These are phyloP conservation scores for Dendrostoma leiphaemia DNA, from an alignment of 2,329 filamentous ascomycete genomes.

Conservation along the genomic window DNA sequence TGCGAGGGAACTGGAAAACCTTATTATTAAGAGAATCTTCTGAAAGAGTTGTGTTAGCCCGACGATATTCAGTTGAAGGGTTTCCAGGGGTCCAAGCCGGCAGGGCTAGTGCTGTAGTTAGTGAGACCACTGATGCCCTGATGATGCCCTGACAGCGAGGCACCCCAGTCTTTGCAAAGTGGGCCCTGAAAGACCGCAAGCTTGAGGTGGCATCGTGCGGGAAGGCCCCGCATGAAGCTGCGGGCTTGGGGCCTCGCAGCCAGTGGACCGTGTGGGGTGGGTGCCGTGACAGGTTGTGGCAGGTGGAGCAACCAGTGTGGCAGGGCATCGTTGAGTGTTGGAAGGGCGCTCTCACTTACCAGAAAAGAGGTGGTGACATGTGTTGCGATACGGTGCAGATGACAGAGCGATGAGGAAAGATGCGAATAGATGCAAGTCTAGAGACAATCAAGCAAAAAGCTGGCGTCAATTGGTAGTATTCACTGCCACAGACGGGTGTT, in stretches of 20 bases:
- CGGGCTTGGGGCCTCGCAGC: too few relatives aligned
- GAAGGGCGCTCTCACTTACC: neutral
- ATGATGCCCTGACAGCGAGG: too few relatives aligned
- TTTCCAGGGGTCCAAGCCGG: too few relatives aligned
- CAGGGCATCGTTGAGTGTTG: neutral
- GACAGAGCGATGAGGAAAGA: neutral
- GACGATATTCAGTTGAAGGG: too few relatives aligned
- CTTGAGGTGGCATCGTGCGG: neutral
- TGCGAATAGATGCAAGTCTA: neutral
- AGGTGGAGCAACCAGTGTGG: slow-evolving; percentile 3
- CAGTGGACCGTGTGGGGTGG: neutral
- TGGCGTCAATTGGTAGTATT: neutral
- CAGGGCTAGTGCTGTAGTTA: too few relatives aligned
- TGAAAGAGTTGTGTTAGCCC: neutral
- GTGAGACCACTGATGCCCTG: too few relatives aligned
- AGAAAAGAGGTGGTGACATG: neutral
- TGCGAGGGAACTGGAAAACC: neutral
- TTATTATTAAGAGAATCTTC: neutral
- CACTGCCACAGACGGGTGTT: neutral
- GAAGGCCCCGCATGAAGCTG: neutral
- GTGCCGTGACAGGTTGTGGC: neutral
- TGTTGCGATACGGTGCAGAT: neutral
- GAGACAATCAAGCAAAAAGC: neutral
- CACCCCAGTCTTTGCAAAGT: too few relatives aligned
- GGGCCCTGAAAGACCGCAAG: slow-evolving; percentile 1